phyloP scores from a whole-genome alignment of 305 asterid species.

The Rubia tinctorum region DNA sequence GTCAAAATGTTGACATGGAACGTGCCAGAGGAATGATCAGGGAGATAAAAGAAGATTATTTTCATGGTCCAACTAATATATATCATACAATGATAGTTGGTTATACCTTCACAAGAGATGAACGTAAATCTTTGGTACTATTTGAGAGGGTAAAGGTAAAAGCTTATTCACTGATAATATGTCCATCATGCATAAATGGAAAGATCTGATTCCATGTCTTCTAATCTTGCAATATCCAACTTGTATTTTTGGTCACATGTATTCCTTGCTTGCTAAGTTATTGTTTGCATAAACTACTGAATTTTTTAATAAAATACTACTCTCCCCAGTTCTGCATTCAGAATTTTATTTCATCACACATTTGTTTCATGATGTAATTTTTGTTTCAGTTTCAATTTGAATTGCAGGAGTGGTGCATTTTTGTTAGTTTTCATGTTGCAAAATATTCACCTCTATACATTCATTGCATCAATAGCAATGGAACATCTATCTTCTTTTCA shows the following conservation, averaged over 20 bases:
- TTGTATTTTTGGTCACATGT: neutral
- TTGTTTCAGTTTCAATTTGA: too few relatives aligned
- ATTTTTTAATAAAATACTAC: too few relatives aligned
- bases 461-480: neutral
- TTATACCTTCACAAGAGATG: slow-evolving; percentile 68
- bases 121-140: slow-evolving; percentile 76
- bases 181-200: neutral
- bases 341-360: too few relatives aligned
- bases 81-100: slow-evolving; percentile 99
- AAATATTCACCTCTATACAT: neutral
- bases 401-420: too few relatives aligned
- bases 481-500: neutral
- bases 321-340: too few relatives aligned
- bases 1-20: slow-evolving; percentile 64
- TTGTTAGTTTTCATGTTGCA: neutral
- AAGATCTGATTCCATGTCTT: neutral
- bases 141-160: slow-evolving; percentile 80
- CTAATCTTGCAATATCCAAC: neutral
- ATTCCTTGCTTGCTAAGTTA: too few relatives aligned
- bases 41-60: slow-evolving; percentile 95
- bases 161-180: slow-evolving; percentile 7
- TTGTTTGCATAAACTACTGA: too few relatives aligned
- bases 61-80: slow-evolving; percentile 87
- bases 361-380: too few relatives aligned
- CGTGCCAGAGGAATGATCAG: slow-evolving; percentile 92